phyloP scores from a whole-genome alignment of 2,329 filamentous ascomycete genomes.

The Colletotrichum karsti region DNA sequence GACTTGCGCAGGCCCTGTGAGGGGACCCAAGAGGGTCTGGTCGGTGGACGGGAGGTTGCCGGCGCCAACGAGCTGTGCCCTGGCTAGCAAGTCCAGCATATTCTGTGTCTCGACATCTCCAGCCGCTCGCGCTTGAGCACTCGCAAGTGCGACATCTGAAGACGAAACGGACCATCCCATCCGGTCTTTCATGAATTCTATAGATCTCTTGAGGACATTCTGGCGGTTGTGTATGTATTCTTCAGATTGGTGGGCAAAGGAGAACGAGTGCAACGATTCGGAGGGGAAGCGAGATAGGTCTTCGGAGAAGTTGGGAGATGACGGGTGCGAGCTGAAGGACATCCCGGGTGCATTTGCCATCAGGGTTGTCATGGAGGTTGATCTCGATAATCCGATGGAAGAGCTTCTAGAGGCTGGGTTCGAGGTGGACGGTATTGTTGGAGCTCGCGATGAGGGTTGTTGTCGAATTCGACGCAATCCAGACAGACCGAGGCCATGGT shows the following conservation, averaged over 20 bases:
- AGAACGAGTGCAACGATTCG: conserved; percentile 97
- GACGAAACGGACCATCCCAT: conserved; percentile 77
- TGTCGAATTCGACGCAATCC: conserved; percentile 95
- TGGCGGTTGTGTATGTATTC: conserved; percentile 92
- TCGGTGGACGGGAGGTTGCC: conserved; percentile 66
- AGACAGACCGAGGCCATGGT: conserved; percentile 85
- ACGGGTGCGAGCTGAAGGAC: conserved; percentile 67
- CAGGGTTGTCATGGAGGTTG: conserved; percentile 76
- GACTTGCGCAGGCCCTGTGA: conserved; percentile 82
- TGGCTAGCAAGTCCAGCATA: conserved; percentile 88
- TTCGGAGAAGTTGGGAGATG: conserved; percentile 82
- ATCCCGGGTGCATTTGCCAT: conserved; percentile 64
- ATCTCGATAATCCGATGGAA: conserved; percentile 68
- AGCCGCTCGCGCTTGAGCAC: conserved; percentile 81
- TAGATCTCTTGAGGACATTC: conserved; percentile 89
- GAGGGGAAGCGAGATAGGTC: conserved; percentile 93
- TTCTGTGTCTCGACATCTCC: conserved; percentile 89
- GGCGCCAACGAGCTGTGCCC: conserved; percentile 79
- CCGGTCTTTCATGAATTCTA: conserved; percentile 96
- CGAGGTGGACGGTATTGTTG: conserved; percentile 71
- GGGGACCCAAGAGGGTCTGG: conserved; percentile 59
- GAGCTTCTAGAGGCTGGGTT: conserved; percentile 69
- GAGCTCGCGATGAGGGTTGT: conserved; percentile 72
- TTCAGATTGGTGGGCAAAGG: conserved; percentile 94
- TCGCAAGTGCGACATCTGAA: conserved; percentile 78